A percentile compares a stretch with the other conserved stretches of the same genome.
Conservation (phyloP, 495 filamentous ascomycete species). For the Xylaria palmicola region DNA sequence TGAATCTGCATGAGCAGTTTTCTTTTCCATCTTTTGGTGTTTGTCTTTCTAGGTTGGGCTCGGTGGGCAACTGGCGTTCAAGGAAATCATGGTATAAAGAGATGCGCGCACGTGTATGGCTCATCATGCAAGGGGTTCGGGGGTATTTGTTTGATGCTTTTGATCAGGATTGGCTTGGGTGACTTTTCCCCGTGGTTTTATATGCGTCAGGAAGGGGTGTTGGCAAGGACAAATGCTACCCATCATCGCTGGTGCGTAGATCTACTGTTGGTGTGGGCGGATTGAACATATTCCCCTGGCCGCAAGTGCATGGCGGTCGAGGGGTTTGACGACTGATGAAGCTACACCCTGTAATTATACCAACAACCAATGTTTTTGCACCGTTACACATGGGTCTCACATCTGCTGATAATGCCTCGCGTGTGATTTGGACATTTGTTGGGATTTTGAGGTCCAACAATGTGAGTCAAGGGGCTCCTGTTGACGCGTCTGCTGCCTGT, state of each 20-base stretch:
- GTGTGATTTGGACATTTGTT: too few relatives aligned
- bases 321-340: constrained; percentile 34
- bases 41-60: constrained; percentile 25
- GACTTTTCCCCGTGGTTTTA: constrained; percentile 7
- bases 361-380: constrained; percentile 23
- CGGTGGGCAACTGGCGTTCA: constrained; percentile 32
- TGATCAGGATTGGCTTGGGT: constrained; percentile 22
- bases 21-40: constrained; percentile 16
- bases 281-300: constrained; percentile 31
- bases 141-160: constrained; percentile 19
- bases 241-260: constrained; percentile 1
- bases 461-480: background rate
- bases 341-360: constrained; percentile 39
- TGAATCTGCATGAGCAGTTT: constrained; percentile 34
- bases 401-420: too few relatives aligned
- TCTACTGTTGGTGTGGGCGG: constrained; percentile 18
- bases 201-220: constrained; percentile 2
- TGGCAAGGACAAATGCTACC: background rate
- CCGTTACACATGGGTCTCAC: too few relatives aligned
- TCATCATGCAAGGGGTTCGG: constrained; percentile 23
- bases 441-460: too few relatives aligned
- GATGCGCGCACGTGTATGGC: constrained; percentile 19
- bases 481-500: constrained; percentile 21
- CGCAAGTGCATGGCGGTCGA: constrained; percentile 19
- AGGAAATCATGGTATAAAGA: constrained; percentile 29